Conservation (phyloP, 2,329 filamentous ascomycete species). For the Pseudogymnoascus sp. region DNA sequence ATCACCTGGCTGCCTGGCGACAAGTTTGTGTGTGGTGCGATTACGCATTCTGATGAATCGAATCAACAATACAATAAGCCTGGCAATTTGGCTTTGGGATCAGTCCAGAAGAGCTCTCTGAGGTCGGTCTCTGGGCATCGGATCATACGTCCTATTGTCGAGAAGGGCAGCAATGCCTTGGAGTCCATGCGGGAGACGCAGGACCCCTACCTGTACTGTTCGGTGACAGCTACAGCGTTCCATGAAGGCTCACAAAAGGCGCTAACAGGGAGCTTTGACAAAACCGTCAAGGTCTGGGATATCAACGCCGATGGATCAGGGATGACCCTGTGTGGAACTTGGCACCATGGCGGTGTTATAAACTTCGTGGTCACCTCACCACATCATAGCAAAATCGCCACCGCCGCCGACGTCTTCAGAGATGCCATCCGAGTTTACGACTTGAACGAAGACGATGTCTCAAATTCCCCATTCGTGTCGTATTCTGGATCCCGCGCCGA, state of each 20-base stretch:
- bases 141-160: slow-evolving; percentile 46
- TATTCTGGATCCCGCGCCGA: slow-evolving; percentile 24
- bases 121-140: slow-evolving; percentile 50
- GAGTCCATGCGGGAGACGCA: slow-evolving; percentile 51
- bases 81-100: slow-evolving; percentile 54
- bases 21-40: slow-evolving; percentile 54
- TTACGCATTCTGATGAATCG: slow-evolving; percentile 53
- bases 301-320: slow-evolving; percentile 31
- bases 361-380: slow-evolving; percentile 53
- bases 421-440: slow-evolving; percentile 52
- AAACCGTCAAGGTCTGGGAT: slow-evolving; percentile 53
- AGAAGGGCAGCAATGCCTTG: slow-evolving; percentile 47
- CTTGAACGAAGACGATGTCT: slow-evolving; percentile 33
- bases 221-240: slow-evolving; percentile 55
- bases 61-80: slow-evolving; percentile 62
- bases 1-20: slow-evolving; percentile 49
- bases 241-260: slow-evolving; percentile 38
- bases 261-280: slow-evolving; percentile 57
- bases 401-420: slow-evolving; percentile 48
- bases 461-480: slow-evolving; percentile 22
- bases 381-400: slow-evolving; percentile 45
- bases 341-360: slow-evolving; percentile 51
- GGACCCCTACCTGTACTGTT: slow-evolving; percentile 57
- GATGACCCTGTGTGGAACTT: slow-evolving; percentile 43
- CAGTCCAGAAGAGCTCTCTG: slow-evolving; percentile 37